Evolutionary conservation across 108 stramenopile species (phyloP).

Genomic region (Hondaea fermentalgiana): DNA sequence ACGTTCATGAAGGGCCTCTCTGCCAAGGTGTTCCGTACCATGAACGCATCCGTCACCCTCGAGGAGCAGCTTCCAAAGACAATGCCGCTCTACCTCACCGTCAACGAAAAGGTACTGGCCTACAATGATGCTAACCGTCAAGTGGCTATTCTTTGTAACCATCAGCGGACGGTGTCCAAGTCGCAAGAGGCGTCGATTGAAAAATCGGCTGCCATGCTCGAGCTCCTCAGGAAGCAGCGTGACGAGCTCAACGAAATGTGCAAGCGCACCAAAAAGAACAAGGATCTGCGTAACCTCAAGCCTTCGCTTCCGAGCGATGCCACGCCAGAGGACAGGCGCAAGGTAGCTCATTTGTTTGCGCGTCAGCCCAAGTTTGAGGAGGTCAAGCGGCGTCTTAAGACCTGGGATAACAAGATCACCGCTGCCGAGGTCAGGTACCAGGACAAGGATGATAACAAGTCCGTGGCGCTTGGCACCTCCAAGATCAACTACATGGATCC

Average conservation of each 20-base stretch:
- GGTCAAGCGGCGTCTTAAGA: constrained; percentile 63
- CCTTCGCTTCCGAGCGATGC: not conserved
- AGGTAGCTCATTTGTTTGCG: constrained; percentile 73
- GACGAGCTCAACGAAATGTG: constrained; percentile 69
- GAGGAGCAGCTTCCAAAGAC: constrained; percentile 78
- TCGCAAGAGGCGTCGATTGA: constrained; percentile 76
- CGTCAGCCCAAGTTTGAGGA: constrained; percentile 69
- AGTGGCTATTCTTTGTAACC: constrained; percentile 99
- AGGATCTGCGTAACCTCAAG: constrained; percentile 61
- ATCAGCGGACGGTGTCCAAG: constrained; percentile 93
- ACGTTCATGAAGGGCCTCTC: constrained; percentile 92
- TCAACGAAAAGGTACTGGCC: constrained; percentile 79
- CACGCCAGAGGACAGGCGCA: constrained; percentile 43
- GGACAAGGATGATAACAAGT: constrained; percentile 98
- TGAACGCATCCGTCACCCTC: constrained; percentile 95
- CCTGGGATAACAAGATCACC: constrained; percentile 75
- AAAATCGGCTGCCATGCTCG: constrained; percentile 60
- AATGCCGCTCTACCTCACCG: constrained; percentile 46
- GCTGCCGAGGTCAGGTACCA: constrained; percentile 83
- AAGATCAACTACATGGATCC: constrained; percentile 99
- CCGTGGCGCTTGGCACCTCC: constrained; percentile 84
- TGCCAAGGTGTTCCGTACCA: constrained; percentile 99
- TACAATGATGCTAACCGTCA: constrained; percentile 98
- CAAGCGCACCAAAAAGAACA: constrained; percentile 51
- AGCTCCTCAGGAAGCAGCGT: constrained; percentile 73